phyloP scores from a whole-genome alignment of 208 protist species.

The Acanthamoeba lenticulata region DNA sequence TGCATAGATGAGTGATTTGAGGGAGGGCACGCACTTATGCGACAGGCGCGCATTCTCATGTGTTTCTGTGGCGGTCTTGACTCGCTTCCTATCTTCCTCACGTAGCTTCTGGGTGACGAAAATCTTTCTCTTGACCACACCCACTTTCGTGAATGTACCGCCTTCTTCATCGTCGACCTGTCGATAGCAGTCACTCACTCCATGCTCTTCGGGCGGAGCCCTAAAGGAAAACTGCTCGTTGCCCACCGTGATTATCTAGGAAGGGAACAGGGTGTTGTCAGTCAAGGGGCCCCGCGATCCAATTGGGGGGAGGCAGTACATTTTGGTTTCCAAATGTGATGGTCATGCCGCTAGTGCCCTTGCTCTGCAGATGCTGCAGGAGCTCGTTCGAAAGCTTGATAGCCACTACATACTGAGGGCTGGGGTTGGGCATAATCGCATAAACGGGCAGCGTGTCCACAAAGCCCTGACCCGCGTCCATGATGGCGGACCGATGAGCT shows the following conservation, averaged over 20 bases:
- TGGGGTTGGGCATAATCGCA: background rate
- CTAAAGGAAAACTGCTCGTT: slow-evolving; percentile 37
- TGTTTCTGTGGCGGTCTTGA: slow-evolving; percentile 23
- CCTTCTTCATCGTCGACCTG: slow-evolving; percentile 24
- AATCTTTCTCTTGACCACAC: slow-evolving; percentile 51
- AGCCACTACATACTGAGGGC: slow-evolving; percentile 31
- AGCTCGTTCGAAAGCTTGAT: slow-evolving; percentile 49
- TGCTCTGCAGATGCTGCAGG: slow-evolving; percentile 39
- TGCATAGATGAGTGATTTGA: background rate
- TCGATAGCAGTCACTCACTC: slow-evolving; percentile 20
- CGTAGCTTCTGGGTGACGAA: slow-evolving; percentile 49
- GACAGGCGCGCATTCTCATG: slow-evolving; percentile 11
- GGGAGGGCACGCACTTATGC: slow-evolving; percentile 10
- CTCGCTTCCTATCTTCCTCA: slow-evolving; percentile 14
- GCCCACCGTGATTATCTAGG: slow-evolving; percentile 5
- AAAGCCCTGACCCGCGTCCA: slow-evolving; percentile 40
- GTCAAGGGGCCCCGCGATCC: background rate
- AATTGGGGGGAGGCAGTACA: background rate
- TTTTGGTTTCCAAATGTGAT: slow-evolving; percentile 11
- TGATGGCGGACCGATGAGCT: slow-evolving; percentile 7
- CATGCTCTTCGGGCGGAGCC: background rate
- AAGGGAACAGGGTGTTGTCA: background rate
- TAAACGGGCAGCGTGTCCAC: slow-evolving; percentile 41
- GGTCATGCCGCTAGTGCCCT: slow-evolving; percentile 1
- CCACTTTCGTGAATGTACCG: slow-evolving; percentile 34